Conservation (phyloP, 1,284 basidiomycete genomes). For the Ganoderma boninense region DNA sequence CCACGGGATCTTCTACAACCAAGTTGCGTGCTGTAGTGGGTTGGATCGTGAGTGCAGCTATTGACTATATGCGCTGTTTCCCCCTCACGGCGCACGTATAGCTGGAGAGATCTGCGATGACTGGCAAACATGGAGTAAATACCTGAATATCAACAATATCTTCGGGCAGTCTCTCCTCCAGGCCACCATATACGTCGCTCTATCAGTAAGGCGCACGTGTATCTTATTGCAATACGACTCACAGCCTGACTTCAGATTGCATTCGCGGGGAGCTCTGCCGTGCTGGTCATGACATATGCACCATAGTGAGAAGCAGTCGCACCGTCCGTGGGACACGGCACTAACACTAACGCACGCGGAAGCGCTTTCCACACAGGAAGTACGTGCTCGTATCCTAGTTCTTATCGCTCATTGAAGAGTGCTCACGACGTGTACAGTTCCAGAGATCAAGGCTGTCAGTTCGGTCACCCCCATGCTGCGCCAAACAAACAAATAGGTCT, state of each 20-base stretch:
- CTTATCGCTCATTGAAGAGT: conserved; percentile 10
- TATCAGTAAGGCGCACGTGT: conserved; percentile 56
- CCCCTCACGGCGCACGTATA: conserved; percentile 37
- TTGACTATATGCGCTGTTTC: conserved; percentile 9
- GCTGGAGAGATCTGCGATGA: conserved; percentile 76
- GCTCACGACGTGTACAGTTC: conserved; percentile 52
- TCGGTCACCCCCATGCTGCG: background rate
- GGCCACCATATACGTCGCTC: conserved; percentile 65
- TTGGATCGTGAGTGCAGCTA: conserved; percentile 65
- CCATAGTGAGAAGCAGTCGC: conserved; percentile 61
- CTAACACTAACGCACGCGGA: conserved; percentile 15
- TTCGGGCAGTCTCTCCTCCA: conserved; percentile 69
- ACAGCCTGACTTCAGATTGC: conserved; percentile 50
- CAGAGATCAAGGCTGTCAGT: conserved; percentile 79
- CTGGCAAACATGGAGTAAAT: conserved; percentile 77
- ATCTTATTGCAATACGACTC: background rate
- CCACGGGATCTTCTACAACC: conserved; percentile 79
- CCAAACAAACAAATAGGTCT: background rate
- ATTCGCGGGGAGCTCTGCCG: conserved; percentile 71
- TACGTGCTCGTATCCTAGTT: conserved; percentile 46
- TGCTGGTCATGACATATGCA: conserved; percentile 71
- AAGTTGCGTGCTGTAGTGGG: conserved; percentile 78
- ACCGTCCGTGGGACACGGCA: background rate
- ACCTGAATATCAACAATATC: conserved; percentile 59
- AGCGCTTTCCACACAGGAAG: conserved; percentile 84